Conservation (phyloP, 208 protist species). For the Trypanosoma mega region DNA sequence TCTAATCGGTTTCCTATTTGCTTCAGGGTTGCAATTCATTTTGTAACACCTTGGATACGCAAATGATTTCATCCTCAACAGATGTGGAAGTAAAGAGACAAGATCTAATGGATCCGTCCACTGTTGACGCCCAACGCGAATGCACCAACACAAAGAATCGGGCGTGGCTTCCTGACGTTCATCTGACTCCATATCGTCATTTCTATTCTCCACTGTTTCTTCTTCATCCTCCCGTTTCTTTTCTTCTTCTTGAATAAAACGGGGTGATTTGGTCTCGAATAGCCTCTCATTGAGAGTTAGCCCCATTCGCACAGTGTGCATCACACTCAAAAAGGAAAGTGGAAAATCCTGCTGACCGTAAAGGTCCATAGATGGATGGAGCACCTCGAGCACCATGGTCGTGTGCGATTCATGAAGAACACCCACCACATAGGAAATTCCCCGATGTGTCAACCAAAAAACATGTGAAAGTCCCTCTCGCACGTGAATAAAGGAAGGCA, state of each 20-base stretch:
- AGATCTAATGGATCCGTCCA: conserved; percentile 6
- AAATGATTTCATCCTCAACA: neutral
- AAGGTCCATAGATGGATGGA: neutral
- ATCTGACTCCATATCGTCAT: too few relatives aligned
- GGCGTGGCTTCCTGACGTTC: too few relatives aligned
- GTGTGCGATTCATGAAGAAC: conserved; percentile 5
- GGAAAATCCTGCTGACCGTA: neutral
- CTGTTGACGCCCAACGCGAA: conserved; percentile 12
- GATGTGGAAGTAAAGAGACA: neutral
- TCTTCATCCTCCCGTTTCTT: too few relatives aligned
- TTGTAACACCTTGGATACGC: neutral
- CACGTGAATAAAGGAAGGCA: conserved; percentile 5
- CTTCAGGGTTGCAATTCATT: neutral
- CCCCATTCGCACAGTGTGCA: neutral
- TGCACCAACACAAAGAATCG: neutral
- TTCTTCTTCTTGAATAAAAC: too few relatives aligned
- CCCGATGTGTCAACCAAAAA: conserved; percentile 11
- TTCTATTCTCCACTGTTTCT: too few relatives aligned
- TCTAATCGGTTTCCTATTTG: too few relatives aligned
- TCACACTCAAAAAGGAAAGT: neutral
- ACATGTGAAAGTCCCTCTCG: conserved; percentile 9
- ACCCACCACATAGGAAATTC: conserved; percentile 14
- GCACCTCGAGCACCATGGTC: neutral
- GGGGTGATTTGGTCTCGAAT: too few relatives aligned
- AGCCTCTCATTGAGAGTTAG: neutral